Evolutionary conservation across 306 rosid species (phyloP).

Genomic region (Prinsepia uniflora): DNA sequence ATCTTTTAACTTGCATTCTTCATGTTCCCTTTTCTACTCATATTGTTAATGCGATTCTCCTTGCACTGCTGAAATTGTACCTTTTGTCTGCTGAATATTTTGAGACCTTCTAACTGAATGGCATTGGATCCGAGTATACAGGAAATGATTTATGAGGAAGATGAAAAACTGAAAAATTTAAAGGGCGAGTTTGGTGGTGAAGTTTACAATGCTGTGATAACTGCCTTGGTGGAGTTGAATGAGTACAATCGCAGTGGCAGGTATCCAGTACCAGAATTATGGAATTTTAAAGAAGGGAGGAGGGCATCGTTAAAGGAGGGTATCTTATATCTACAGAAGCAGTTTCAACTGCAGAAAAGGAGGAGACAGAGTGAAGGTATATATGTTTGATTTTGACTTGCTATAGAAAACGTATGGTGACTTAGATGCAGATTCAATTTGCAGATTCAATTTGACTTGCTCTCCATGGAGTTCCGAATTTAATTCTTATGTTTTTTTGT

Average conservation of each 20-base stretch:
- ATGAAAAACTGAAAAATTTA: constrained; percentile 41
- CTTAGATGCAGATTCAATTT: not conserved
- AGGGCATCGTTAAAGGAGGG: constrained; percentile 55
- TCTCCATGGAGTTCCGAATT: too few relatives aligned
- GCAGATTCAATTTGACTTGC: not conserved
- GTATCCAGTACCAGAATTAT: constrained; percentile 35
- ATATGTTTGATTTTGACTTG: not conserved
- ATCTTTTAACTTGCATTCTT: not conserved
- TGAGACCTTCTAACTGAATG: not conserved
- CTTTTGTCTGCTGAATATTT: not conserved
- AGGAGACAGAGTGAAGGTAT: constrained; percentile 26
- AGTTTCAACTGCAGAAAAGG: constrained; percentile 35
- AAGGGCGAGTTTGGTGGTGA: constrained; percentile 46
- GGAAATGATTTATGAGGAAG: constrained; percentile 45
- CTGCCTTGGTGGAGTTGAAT: constrained; percentile 55
- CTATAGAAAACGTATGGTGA: not conserved
- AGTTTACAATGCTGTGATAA: constrained; percentile 37
- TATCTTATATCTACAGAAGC: constrained; percentile 24
- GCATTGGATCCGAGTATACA: constrained; percentile 16
- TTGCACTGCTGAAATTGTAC: too few relatives aligned
- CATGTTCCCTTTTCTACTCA: not conserved
- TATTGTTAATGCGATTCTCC: too few relatives aligned
- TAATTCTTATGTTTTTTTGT: too few relatives aligned
- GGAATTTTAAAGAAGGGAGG: constrained; percentile 51
- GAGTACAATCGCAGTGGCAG: constrained; percentile 57